phyloP scores from a whole-genome alignment of 108 stramenopile genomes.

The Tribonema minus region DNA sequence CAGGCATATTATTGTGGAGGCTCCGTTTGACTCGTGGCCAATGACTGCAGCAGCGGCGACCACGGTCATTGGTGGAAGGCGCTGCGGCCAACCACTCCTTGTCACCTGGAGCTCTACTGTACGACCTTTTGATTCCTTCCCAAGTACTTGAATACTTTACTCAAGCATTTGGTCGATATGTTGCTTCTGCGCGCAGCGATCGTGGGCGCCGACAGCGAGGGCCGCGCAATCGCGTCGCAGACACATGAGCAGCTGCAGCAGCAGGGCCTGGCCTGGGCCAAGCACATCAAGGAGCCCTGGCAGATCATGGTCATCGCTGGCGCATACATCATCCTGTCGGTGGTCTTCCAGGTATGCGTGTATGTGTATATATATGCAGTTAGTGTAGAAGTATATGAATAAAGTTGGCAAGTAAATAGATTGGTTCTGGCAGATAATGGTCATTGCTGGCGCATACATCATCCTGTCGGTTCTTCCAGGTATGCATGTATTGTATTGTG shows the following conservation, averaged over 20 bases:
- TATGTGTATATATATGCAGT: neutral
- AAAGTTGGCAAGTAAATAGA: neutral
- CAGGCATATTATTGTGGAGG: too few species aligned
- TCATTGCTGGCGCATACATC: constrained; percentile 11
- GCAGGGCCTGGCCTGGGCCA: constrained; percentile 11
- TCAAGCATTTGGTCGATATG: too few species aligned
- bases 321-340: constrained; percentile 11
- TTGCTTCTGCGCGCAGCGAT: neutral
- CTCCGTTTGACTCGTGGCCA: too few species aligned
- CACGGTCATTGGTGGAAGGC: too few species aligned
- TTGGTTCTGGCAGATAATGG: constrained; percentile 17
- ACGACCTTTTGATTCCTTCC: too few species aligned
- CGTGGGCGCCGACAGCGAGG: neutral
- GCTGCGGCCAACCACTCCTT: too few species aligned
- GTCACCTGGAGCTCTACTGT: too few species aligned
- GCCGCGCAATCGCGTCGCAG: neutral
- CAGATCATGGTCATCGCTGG: constrained; percentile 14
- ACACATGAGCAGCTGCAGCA: neutral
- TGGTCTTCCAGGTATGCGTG: constrained; percentile 1
- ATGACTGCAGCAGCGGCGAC: too few species aligned
- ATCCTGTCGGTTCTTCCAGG: neutral
- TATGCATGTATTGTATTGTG: too few species aligned
- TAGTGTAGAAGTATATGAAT: neutral
- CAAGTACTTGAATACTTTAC: neutral
- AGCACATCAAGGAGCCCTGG: constrained; percentile 33